Base-by-base conservation (phyloP, 352 stramenopile genomes). In the Pythium brachiatum region DNA sequence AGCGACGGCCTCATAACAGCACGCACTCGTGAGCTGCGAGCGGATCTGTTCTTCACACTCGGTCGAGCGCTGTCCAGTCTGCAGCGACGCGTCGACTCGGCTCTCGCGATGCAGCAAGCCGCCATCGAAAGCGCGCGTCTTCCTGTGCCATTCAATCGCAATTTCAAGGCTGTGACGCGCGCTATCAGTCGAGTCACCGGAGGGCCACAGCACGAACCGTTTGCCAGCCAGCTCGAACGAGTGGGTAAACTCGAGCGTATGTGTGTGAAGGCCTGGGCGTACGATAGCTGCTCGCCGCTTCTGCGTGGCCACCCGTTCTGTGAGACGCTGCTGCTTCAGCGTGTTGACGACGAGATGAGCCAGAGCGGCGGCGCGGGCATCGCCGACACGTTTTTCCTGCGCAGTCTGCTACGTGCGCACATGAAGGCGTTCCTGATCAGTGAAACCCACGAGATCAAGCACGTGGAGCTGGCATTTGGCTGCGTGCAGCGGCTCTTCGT, bases 201-300 rank as follows among this genome's bases (percentile, higher is more conserved):
- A n/a, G 43, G 75, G 2, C 76, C 74, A 0, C 77, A 65, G 15
- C 38, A 54, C 11, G 76, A 89, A 26, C 23, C 74, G 1, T 90
- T 89, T 44, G 41, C 50, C 8, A 61, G 31, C 15, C 75, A 70
- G 12, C 65, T 89, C 0, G 72, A 78, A 29, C 77, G 76, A 3
- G 44, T 86, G 0, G 50, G 70, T 16, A 90, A 89, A 52, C 75
- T 90, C 6, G 79, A 90, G 41, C 74, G 81, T 16, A 81, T 89
- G 74, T 80, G 77, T 21, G 43, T 88, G 12, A 84, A 83, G 21
- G 79, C 81, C 0, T 89, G 79, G 81, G 32, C 59, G 7, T 79
- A 63, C 21, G 68, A 86, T 41, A 90, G 79, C 52, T 57, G 88
- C 15, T 60, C 81, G 0, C 18, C 60, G 11, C 43, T 27, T 8